These are phyloP conservation scores for Amanita pseudoporphyria DNA, from an alignment of 768 basidiomycete species.

Conservation along the genomic window DNA sequence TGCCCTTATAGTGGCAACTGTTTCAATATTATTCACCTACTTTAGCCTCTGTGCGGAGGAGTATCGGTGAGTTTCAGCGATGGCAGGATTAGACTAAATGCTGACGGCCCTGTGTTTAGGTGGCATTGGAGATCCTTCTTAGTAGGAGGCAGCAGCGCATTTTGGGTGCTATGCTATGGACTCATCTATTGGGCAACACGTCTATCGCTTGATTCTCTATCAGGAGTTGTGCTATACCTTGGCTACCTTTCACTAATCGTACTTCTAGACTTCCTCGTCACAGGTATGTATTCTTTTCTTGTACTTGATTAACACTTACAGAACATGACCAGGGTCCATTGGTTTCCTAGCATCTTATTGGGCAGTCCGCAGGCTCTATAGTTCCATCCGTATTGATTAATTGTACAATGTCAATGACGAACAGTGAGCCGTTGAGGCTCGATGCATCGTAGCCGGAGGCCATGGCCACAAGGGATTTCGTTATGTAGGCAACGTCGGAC, in stretches of 20 bases:
- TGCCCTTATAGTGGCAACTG: slow-evolving; percentile 81
- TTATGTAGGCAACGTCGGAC: background rate
- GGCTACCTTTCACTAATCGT: slow-evolving; percentile 84
- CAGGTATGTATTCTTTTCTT: slow-evolving; percentile 40
- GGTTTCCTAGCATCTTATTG: slow-evolving; percentile 89
- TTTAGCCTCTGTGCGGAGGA: slow-evolving; percentile 93
- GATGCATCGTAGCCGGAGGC: background rate
- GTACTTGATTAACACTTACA: slow-evolving; percentile 2
- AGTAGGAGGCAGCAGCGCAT: slow-evolving; percentile 83
- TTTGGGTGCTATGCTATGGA: slow-evolving; percentile 88
- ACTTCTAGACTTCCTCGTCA: slow-evolving; percentile 80
- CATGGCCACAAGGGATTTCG: background rate
- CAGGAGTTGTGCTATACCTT: slow-evolving; percentile 77
- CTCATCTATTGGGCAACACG: slow-evolving; percentile 83
- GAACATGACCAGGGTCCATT: slow-evolving; percentile 58
- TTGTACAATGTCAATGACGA: background rate
- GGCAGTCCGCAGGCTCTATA: slow-evolving; percentile 80
- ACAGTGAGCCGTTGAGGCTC: background rate
- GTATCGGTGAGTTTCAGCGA: slow-evolving; percentile 50
- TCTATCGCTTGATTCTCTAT: slow-evolving; percentile 74
- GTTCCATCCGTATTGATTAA: slow-evolving; percentile 70
- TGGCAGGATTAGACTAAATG: background rate
- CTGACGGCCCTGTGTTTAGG: slow-evolving; percentile 24
- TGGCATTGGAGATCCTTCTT: slow-evolving; percentile 98
- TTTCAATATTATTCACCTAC: slow-evolving; percentile 83